A percentile compares a stretch with the other conserved stretches of the same genome.
These are phyloP conservation scores for Exophiala alcalophila DNA, from an alignment of 2,329 filamentous ascomycete genomes.

Conservation along the genomic window DNA sequence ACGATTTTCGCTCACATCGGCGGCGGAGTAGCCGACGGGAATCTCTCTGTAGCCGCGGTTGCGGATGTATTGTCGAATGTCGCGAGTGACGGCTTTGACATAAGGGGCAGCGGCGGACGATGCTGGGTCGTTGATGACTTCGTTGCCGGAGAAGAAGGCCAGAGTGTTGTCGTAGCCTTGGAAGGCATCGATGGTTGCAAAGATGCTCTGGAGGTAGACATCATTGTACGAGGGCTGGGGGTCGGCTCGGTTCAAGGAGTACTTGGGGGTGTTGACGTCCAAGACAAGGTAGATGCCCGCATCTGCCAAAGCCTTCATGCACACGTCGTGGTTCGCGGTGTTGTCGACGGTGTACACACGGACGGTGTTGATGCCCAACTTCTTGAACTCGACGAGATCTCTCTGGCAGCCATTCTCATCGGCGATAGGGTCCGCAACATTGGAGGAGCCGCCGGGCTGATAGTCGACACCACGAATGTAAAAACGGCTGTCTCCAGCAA, in stretches of 20 bases:
- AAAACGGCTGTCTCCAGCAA: slow-evolving; percentile 57
- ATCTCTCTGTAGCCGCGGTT: slow-evolving; percentile 61
- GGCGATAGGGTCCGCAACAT: slow-evolving; percentile 70
- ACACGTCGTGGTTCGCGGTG: slow-evolving; percentile 72
- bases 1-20: slow-evolving; percentile 81
- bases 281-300: slow-evolving; percentile 90
- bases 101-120: slow-evolving; percentile 67
- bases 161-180: slow-evolving; percentile 80
- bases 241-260: slow-evolving; percentile 76
- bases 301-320: slow-evolving; percentile 76
- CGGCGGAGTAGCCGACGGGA: slow-evolving; percentile 72
- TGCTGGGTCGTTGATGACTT: slow-evolving; percentile 69
- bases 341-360: slow-evolving; percentile 94
- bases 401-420: slow-evolving; percentile 68
- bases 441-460: slow-evolving; percentile 62
- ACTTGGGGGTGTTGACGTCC: slow-evolving; percentile 86
- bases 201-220: slow-evolving; percentile 79
- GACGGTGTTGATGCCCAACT: slow-evolving; percentile 84
- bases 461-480: slow-evolving; percentile 59
- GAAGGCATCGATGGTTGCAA: slow-evolving; percentile 84
- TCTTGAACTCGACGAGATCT: slow-evolving; percentile 77
- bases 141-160: slow-evolving; percentile 80
- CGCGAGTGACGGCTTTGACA: slow-evolving; percentile 75
- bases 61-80: slow-evolving; percentile 69
- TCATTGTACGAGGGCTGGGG: slow-evolving; percentile 81